These are phyloP conservation scores for Rosa persica DNA, from an alignment of 306 rosid species.

Conservation along the genomic window DNA sequence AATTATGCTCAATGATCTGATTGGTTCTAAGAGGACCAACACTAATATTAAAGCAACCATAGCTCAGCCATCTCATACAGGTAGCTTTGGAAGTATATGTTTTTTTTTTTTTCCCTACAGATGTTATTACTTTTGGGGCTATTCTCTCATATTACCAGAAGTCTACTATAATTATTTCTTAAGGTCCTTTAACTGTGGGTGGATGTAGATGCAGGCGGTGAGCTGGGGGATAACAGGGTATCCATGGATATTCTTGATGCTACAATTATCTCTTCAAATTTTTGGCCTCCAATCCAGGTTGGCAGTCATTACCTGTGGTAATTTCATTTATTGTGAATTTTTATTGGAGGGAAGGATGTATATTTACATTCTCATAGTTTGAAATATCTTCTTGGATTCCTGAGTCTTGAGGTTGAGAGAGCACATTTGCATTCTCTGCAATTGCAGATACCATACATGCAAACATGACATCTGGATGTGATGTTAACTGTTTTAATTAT, in stretches of 20 bases:
- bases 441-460: background rate
- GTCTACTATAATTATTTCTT: background rate
- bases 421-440: background rate
- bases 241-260: constrained; percentile 74
- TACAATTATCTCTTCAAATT: constrained; percentile 83
- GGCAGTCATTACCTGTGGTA: background rate
- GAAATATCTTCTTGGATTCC: background rate
- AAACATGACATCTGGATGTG: constrained; percentile 6
- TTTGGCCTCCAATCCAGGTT: constrained; percentile 99
- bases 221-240: constrained; percentile 38
- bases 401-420: background rate
- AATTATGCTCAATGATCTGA: constrained; percentile 93
- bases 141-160: background rate
- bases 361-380: background rate
- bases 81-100: constrained; percentile 33
- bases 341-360: background rate
- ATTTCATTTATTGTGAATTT: constrained; percentile 12
- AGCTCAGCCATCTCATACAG: constrained; percentile 47
- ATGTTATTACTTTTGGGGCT: constrained; percentile 9
- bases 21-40: constrained; percentile 80
- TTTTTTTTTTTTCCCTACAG: background rate
- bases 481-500: background rate
- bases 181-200: constrained; percentile 20
- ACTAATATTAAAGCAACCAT: constrained; percentile 86
- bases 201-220: constrained; percentile 42